Evolutionary conservation across 2,329 filamentous ascomycete genomes (phyloP).

Genomic region (Colletotrichum sp.): DNA sequence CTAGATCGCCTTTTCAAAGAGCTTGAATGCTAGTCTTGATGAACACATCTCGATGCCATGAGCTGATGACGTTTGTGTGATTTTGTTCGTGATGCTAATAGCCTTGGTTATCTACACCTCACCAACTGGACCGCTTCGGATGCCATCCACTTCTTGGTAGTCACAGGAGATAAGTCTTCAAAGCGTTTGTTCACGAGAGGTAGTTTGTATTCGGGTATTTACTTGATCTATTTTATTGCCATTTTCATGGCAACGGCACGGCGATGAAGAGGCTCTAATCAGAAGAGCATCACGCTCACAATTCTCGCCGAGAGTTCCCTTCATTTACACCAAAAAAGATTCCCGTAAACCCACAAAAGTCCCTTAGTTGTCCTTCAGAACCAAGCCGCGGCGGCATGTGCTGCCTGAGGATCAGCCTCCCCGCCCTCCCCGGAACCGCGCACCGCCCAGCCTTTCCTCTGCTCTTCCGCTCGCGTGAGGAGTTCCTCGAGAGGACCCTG

Average conservation of each 20-base stretch:
- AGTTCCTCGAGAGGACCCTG: not conserved
- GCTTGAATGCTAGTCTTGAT: not conserved
- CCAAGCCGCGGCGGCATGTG: not conserved
- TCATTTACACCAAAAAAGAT: not conserved
- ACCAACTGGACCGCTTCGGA: not conserved
- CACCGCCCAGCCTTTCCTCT: not conserved
- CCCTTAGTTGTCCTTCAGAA: not conserved
- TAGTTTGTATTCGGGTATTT: not conserved
- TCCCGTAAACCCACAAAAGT: no score
- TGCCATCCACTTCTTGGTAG: not conserved
- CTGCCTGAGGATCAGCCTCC: not conserved
- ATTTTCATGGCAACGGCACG: fast-evolving
- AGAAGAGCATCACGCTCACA: not conserved
- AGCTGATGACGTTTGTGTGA: not conserved
- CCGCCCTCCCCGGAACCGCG: not conserved
- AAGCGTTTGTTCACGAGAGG: not conserved
- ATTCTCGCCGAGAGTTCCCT: not conserved
- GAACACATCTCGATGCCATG: not conserved
- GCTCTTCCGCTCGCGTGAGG: not conserved
- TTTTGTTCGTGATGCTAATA: not conserved
- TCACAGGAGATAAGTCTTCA: not conserved
- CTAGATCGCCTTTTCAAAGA: not conserved
- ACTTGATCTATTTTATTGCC: not conserved
- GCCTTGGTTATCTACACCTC: not conserved
- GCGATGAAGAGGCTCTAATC: not conserved